A percentile compares a stretch with the other conserved stretches of the same genome.
phyloP scores from a whole-genome alignment of 371 early-diverging fungal species.

The Mucor irregularis region DNA sequence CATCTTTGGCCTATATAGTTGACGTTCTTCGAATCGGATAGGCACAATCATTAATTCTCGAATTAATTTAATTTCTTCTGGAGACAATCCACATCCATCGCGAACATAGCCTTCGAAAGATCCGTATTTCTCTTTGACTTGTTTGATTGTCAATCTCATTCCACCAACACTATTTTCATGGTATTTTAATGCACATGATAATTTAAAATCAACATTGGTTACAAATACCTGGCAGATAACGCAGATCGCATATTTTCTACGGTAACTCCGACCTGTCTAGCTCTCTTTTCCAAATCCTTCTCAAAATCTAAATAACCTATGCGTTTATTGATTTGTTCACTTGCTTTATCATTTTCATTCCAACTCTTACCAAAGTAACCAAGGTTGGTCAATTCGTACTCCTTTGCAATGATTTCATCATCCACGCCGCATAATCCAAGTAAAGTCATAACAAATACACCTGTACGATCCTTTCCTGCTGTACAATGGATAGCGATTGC shows the following conservation, averaged over 20 bases:
- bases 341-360: no score
- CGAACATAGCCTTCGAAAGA: conserved; percentile 34
- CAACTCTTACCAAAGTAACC: conserved; percentile 33
- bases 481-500: conserved; percentile 79
- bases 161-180: conserved; percentile 25
- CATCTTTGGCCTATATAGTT: conserved; percentile 33
- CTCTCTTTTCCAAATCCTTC: conserved; percentile 14
- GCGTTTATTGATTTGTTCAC: no score
- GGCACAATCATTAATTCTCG: conserved; percentile 35
- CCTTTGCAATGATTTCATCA: conserved; percentile 69
- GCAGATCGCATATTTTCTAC: conserved; percentile 36
- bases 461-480: conserved; percentile 87
- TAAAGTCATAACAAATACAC: conserved; percentile 69
- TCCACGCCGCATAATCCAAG: conserved; percentile 70
- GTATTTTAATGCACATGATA: no score
- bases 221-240: conserved; percentile 38
- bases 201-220: neutral
- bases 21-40: conserved; percentile 39
- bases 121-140: conserved; percentile 29
- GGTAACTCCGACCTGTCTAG: conserved; percentile 20
- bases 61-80: conserved; percentile 19
- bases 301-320: conserved; percentile 21
- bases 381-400: conserved; percentile 59
- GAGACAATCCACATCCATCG: conserved; percentile 23
- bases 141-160: conserved; percentile 25